Percentiles rank a stretch among this genome's conserved stretches.
Conservation (phyloP, 352 stramenopile genomes). For the Phytophthora fragariae region DNA sequence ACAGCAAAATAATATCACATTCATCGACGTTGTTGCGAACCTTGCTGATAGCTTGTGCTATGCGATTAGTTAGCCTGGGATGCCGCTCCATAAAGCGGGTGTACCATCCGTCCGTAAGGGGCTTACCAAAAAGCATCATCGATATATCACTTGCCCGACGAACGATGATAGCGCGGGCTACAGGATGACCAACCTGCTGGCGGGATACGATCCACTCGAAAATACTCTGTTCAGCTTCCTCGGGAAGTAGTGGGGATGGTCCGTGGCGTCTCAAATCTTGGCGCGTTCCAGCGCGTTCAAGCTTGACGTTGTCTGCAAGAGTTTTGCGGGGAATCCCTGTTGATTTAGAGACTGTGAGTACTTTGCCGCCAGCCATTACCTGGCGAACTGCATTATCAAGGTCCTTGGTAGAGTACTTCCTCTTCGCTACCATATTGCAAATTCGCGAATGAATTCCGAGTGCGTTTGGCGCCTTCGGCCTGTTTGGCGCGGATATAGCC, state of each 20-base stretch:
- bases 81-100: background rate
- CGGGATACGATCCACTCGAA: background rate
- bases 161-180: background rate
- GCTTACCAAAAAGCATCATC: background rate
- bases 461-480: no score
- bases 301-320: no score
- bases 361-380: no score
- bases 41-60: background rate
- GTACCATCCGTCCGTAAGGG: background rate
- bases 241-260: background rate
- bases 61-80: background rate
- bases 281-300: no score
- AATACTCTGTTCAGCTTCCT: background rate
- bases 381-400: no score
- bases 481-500: no score
- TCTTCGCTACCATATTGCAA: no score
- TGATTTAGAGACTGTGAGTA: no score
- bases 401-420: no score
- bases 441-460: no score
- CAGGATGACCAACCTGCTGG: background rate
- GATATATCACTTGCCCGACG: background rate
- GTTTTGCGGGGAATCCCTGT: no score
- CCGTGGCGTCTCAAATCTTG: no score
- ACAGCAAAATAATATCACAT: background rate
- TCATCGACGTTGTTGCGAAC: background rate